Evolutionary conservation across 495 filamentous ascomycete genomes (phyloP).

Genomic region (Astrothelium subdiscretum): DNA sequence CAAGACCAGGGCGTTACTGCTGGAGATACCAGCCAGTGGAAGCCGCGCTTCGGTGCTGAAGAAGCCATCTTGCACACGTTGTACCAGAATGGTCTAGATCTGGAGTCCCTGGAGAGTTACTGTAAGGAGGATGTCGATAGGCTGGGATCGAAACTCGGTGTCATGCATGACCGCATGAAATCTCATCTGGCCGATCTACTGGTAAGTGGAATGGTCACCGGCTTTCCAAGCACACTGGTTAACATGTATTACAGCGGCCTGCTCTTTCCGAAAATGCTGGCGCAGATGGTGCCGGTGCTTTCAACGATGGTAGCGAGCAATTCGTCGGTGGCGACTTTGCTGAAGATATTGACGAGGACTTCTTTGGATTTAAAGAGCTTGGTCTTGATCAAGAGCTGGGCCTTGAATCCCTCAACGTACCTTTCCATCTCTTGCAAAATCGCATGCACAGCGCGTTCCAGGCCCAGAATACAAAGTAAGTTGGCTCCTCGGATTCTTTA

Average conservation of each 20-base stretch:
- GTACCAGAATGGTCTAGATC: slow-evolving; percentile 64
- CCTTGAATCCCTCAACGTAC: slow-evolving; percentile 73
- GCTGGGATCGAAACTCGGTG: slow-evolving; percentile 66
- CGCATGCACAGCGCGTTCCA: slow-evolving; percentile 73
- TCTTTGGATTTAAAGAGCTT: slow-evolving; percentile 95
- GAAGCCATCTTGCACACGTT: slow-evolving; percentile 82
- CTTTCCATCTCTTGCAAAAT: slow-evolving; percentile 86
- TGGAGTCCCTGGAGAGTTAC: slow-evolving; percentile 75
- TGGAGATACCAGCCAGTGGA: slow-evolving; percentile 33
- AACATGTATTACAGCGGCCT: slow-evolving; percentile 43
- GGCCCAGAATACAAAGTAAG: slow-evolving; percentile 55
- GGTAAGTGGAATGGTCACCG: slow-evolving; percentile 4
- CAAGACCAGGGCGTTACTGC: slow-evolving; percentile 37
- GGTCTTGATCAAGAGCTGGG: slow-evolving; percentile 86
- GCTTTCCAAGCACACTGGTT: neutral
- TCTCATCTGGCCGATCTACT: slow-evolving; percentile 79
- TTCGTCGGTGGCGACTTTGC: slow-evolving; percentile 95
- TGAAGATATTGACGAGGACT: slow-evolving; percentile 94
- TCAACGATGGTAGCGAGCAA: slow-evolving; percentile 93
- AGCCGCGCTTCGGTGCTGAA: slow-evolving; percentile 61
- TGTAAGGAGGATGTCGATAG: slow-evolving; percentile 90
- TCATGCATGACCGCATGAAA: slow-evolving; percentile 88
- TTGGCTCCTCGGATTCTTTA: slow-evolving; percentile 12
- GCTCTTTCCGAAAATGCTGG: slow-evolving; percentile 62
- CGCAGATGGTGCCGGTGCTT: slow-evolving; percentile 77